Evolutionary conservation across 352 stramenopile genomes (phyloP), one percentile per base, ranked within the genome.

Genomic region (Pythium dissimile): DNA sequence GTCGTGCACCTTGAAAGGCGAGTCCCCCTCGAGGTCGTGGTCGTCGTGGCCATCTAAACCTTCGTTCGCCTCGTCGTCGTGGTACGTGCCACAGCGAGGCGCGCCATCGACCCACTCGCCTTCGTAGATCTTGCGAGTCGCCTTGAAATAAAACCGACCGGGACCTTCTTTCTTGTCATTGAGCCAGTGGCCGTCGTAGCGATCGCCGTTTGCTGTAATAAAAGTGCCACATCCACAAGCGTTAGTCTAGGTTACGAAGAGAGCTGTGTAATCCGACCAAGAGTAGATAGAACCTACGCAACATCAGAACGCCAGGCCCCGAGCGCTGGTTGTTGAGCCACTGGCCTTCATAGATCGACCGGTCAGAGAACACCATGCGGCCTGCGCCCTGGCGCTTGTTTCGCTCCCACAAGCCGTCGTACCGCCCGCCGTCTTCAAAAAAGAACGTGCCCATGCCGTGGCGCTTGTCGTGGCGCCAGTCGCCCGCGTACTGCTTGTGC

Each of bases 101-200:
- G 73, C 67, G 18, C 69, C 88, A 28, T 87, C 75, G 13, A 87
- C 80, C 90, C 90, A 97, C 62, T 96, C 85, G 30, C 86, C 90
- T 69, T 95, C 83, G 70, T 96, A 96, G 43, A 92, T 71, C 49
- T 93, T 93, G 45, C 76, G 66, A 8, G 83, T 95, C 2, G 69
- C 74, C 55, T 86, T 88, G 67, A 95, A 97, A 67, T 84, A 87
- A 57, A 84, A 96, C 30, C 77, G 67, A 20, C 90, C 88, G 4
- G 80, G 74, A 0, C 88, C 87, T 82, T 97, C 81, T 63, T 96
- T 96, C 55, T 91, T 84, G 71, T 94, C 89, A 45, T 93, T 71
- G 4, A 89, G 53, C 81, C 88, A 95, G 47, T 92, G 80, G 37
- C 86, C 88, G 38, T 97, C 85, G 59, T 96, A 96, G 0, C 76